Evolutionary conservation across 306 rosid genomes (phyloP).

Genomic region (Quercus suber): DNA sequence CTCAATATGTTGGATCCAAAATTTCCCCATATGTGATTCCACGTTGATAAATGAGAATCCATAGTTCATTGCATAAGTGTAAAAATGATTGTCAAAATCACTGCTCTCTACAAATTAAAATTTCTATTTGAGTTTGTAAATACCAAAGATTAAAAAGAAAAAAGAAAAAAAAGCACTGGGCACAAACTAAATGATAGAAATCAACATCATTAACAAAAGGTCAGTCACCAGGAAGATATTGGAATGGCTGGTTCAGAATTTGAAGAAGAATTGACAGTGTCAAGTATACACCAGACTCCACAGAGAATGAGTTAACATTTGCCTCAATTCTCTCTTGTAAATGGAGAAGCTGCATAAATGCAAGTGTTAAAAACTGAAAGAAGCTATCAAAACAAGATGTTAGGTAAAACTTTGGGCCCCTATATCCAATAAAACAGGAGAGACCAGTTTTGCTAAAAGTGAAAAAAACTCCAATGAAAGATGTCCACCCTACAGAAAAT

Average conservation of each 20-base stretch:
- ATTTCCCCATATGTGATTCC: neutral
- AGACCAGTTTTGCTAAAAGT: neutral
- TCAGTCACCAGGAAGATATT: neutral
- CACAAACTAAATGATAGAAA: neutral
- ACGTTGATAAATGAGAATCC: neutral
- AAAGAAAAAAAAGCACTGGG: neutral
- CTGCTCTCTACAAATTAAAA: neutral
- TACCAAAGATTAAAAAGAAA: neutral
- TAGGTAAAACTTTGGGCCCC: slow-evolving; percentile 7
- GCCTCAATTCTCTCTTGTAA: neutral
- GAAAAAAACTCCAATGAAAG: neutral
- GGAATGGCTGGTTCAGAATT: neutral
- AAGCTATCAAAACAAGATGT: neutral
- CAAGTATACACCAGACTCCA: no score
- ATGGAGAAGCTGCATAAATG: neutral
- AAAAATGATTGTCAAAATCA: neutral
- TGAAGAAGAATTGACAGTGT: neutral
- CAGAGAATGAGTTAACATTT: neutral
- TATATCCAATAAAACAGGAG: slow-evolving; percentile 18
- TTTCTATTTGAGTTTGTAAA: neutral
- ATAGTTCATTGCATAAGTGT: neutral
- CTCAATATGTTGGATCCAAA: neutral
- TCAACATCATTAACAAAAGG: neutral
- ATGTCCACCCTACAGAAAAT: neutral
- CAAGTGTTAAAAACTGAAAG: neutral